Percentiles rank a stretch among this genome's conserved stretches.
phyloP scores from a whole-genome alignment of 225 moss, liverwort and hornwort genomes.

The Neckera pumila region DNA sequence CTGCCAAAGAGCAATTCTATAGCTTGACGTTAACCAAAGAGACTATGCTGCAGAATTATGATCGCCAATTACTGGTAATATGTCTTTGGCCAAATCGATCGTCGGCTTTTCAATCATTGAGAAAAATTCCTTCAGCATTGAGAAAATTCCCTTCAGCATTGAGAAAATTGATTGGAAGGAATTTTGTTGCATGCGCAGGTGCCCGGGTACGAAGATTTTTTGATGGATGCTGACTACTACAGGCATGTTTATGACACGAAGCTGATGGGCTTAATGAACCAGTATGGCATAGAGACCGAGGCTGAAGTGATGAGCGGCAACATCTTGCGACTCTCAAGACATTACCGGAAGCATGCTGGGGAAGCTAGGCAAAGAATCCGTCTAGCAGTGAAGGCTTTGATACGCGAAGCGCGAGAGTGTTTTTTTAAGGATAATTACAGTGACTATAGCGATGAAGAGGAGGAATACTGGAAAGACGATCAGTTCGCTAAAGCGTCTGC shows the following conservation, averaged over 20 bases:
- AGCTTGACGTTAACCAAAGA: slow-evolving; percentile 2
- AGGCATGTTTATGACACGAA: slow-evolving; percentile 52
- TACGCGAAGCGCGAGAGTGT: slow-evolving; percentile 49
- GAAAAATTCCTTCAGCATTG: background rate
- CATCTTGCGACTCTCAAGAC: slow-evolving; percentile 35
- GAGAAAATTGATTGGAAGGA: background rate
- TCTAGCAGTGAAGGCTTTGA: slow-evolving; percentile 36
- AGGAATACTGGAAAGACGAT: background rate
- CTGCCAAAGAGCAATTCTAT: slow-evolving; percentile 1
- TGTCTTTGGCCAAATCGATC: background rate
- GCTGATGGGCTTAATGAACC: slow-evolving; percentile 72
- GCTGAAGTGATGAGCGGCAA: slow-evolving; percentile 71
- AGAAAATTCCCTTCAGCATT: background rate
- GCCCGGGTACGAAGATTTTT: slow-evolving; percentile 32
- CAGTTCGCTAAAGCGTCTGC: slow-evolving; percentile 33
- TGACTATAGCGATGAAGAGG: slow-evolving; percentile 7
- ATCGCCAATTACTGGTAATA: slow-evolving; percentile 2
- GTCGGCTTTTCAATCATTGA: background rate
- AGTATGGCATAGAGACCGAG: slow-evolving; percentile 73
- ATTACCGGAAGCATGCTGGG: slow-evolving; percentile 36
- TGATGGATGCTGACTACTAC: slow-evolving; percentile 22
- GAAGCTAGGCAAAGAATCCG: slow-evolving; percentile 46
- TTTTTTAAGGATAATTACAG: slow-evolving; percentile 17
- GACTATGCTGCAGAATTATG: slow-evolving; percentile 14
- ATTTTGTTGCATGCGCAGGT: slow-evolving; percentile 10